These are phyloP conservation scores for Elsinoe arachidis DNA, from an alignment of 2,329 filamentous ascomycete species.

Conservation along the genomic window DNA sequence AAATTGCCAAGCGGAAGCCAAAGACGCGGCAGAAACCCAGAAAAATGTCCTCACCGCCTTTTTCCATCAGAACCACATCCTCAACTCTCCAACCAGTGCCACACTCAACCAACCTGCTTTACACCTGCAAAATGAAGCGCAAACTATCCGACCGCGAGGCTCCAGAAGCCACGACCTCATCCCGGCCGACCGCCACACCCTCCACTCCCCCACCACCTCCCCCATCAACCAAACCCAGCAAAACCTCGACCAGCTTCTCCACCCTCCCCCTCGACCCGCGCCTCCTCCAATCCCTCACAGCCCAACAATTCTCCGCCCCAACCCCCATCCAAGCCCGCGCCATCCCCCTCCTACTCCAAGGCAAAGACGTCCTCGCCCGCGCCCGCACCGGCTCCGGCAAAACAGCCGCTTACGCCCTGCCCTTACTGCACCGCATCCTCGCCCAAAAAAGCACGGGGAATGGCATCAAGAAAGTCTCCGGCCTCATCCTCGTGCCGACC, in stretches of 20 bases:
- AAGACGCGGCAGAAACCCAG: neutral
- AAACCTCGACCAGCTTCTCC: constrained; percentile 52
- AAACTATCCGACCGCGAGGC: constrained; percentile 43
- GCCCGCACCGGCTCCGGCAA: constrained; percentile 95
- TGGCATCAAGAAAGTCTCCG: constrained; percentile 49
- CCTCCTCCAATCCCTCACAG: constrained; percentile 74
- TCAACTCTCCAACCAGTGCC: neutral
- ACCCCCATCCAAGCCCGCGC: constrained; percentile 83
- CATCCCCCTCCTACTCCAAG: constrained; percentile 78
- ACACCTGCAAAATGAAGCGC: constrained; percentile 33
- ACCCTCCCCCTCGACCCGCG: constrained; percentile 74
- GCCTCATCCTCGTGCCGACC: constrained; percentile 88
- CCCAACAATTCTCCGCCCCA: constrained; percentile 74
- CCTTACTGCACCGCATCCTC: constrained; percentile 75
- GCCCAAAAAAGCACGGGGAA: constrained; percentile 62
- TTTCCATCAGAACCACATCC: neutral
- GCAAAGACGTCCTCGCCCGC: constrained; percentile 69
- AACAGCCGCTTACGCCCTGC: constrained; percentile 90
- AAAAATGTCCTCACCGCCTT: constrained; percentile 12
- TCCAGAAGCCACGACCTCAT: constrained; percentile 28
- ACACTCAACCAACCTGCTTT: neutral
- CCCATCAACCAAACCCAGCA: neutral
- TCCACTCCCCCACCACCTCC: constrained; percentile 7
- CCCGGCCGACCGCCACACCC: constrained; percentile 14
- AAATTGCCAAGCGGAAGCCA: neutral